Conservation (phyloP, 139 green algal species). For the Chlorella ohadii region DNA sequence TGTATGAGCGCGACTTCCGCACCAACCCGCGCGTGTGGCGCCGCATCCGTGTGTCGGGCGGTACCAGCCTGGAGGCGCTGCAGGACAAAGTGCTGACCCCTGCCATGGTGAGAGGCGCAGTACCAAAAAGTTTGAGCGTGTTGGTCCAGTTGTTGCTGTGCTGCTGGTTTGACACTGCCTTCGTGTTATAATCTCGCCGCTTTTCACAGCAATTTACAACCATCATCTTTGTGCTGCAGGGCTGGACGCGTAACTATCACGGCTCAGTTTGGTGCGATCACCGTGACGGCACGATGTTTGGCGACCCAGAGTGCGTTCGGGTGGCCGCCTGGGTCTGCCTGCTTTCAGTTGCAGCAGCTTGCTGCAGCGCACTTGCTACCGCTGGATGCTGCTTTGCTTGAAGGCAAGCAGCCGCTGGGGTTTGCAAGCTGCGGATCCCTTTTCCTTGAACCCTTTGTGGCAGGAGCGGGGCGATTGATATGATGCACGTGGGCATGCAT, state of each 20-base stretch:
- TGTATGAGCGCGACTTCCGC: background rate
- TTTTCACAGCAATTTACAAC: no score
- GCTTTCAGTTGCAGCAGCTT: no score
- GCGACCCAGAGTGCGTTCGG: background rate
- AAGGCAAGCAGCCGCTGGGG: no score
- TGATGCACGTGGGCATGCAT: background rate
- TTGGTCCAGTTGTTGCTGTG: no score
- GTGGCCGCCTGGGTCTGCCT: background rate
- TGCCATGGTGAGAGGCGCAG: background rate
- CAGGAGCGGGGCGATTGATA: background rate
- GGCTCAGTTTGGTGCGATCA: background rate
- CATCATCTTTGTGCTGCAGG: background rate
- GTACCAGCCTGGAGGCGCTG: background rate
- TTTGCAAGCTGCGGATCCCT: no score
- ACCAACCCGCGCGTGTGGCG: background rate
- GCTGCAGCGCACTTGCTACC: no score
- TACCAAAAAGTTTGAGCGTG: no score
- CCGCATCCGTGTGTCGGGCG: background rate
- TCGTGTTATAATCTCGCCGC: no score
- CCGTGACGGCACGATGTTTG: background rate
- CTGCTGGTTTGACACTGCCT: no score
- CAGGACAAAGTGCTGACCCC: background rate
- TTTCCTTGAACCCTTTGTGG: background rate
- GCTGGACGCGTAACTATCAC: slow-evolving; percentile 17
- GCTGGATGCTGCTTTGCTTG: no score